Conservation (phyloP, 2,329 filamentous ascomycete genomes). For the Cordyceps tenuipes region DNA sequence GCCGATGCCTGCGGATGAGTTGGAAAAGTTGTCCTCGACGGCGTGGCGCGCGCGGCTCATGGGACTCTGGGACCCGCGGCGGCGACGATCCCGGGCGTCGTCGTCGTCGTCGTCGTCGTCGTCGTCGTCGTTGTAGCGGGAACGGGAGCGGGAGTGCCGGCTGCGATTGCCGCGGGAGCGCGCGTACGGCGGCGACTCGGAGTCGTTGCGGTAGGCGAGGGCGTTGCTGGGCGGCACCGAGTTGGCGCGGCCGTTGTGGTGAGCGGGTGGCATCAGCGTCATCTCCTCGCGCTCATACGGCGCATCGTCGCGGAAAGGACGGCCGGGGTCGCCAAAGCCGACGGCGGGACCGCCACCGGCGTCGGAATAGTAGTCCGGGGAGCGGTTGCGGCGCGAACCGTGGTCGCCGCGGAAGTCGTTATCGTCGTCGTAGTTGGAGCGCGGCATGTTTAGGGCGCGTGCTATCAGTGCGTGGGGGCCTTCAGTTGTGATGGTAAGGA, state of each 20-base stretch:
- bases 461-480: background rate
- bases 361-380: slow-evolving; percentile 26
- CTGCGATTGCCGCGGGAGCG: background rate
- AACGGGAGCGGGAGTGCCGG: slow-evolving; percentile 17
- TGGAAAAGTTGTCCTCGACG: slow-evolving; percentile 39
- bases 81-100: slow-evolving; percentile 2
- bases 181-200: slow-evolving; percentile 15
- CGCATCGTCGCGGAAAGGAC: slow-evolving; percentile 19
- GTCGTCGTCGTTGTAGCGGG: slow-evolving; percentile 11
- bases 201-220: slow-evolving; percentile 21
- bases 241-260: slow-evolving; percentile 22
- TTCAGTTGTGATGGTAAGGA: background rate
- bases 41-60: slow-evolving; percentile 32
- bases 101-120: background rate
- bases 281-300: slow-evolving; percentile 22
- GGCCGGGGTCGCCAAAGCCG: slow-evolving; percentile 10
- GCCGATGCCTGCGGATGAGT: slow-evolving; percentile 40
- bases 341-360: slow-evolving; percentile 16
- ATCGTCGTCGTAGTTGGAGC: slow-evolving; percentile 16
- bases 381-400: slow-evolving; percentile 16
- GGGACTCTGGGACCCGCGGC: slow-evolving; percentile 21
- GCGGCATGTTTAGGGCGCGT: background rate
- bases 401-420: slow-evolving; percentile 4
- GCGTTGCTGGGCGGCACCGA: slow-evolving; percentile 23
- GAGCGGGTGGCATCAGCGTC: slow-evolving; percentile 20